Evolutionary conservation across 177 flowering plant species (phyloP).

Genomic region (Telopea speciosissima): DNA sequence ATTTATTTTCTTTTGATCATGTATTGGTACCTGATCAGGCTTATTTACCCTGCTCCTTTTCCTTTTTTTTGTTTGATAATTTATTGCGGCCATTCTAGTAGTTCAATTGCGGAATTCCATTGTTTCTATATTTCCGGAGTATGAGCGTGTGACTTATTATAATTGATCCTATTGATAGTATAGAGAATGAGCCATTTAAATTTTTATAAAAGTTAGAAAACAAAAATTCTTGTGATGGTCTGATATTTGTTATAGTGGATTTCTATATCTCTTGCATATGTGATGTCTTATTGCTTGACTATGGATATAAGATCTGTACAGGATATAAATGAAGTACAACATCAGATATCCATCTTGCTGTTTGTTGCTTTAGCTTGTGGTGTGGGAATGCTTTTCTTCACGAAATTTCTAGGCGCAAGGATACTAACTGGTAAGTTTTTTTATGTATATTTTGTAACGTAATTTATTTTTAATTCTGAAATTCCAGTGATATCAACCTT

Average conservation of each 20-base stretch:
- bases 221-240: neutral
- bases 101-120: no score
- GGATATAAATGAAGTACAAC: constrained; percentile 81
- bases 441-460: neutral
- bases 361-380: constrained; percentile 81
- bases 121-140: no score
- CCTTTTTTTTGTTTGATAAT: no score
- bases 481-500: neutral
- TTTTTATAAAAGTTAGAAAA: neutral
- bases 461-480: neutral
- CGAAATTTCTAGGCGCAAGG: constrained; percentile 59
- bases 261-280: neutral
- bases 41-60: no score
- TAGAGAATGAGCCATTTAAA: no score
- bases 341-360: constrained; percentile 79
- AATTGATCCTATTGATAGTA: no score
- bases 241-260: neutral
- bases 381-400: constrained; percentile 62
- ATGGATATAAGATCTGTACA: constrained; percentile 25
- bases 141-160: no score
- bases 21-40: no score
- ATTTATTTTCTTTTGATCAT: no score
- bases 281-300: constrained; percentile 7
- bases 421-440: constrained; percentile 60
- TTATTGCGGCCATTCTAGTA: no score